Percentiles rank a stretch among this genome's conserved stretches.
These are phyloP conservation scores for Mikania micrantha DNA, from an alignment of 129 eudicot genomes.

Conservation along the genomic window DNA sequence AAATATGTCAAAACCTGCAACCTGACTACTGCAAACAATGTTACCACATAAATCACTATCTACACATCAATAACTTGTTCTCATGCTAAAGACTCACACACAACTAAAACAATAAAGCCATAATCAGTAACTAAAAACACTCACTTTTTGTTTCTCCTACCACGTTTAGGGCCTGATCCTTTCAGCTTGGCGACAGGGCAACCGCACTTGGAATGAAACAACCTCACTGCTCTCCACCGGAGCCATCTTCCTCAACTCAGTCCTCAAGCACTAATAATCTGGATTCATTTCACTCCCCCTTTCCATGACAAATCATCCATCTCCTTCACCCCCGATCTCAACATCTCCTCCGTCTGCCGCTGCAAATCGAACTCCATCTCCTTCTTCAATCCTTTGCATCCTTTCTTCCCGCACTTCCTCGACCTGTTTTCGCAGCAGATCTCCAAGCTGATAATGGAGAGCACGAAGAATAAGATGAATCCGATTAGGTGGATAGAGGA, in stretches of 20 bases:
- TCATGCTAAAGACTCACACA: neutral
- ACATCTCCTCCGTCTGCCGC: conserved; percentile 64
- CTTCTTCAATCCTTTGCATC: conserved; percentile 71
- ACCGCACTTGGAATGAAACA: conserved; percentile 73
- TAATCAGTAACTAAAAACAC: conserved; percentile 6
- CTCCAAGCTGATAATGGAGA: conserved; percentile 34
- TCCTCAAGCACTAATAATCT: conserved; percentile 74
- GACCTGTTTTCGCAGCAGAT: conserved; percentile 51
- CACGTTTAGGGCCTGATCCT: conserved; percentile 77
- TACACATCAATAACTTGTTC: neutral
- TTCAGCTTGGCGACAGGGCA: conserved; percentile 79
- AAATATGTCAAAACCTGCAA: neutral
- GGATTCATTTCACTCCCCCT: conserved; percentile 68
- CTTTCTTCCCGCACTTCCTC: conserved; percentile 48
- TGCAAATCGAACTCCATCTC: conserved; percentile 86
- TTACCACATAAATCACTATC: conserved; percentile 1
- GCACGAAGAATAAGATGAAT: no score
- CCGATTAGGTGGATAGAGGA: conserved; percentile 25
- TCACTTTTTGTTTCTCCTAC: conserved; percentile 69
- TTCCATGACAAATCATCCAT: conserved; percentile 84
- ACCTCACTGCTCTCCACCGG: conserved; percentile 66
- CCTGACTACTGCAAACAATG: neutral
- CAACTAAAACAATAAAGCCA: neutral
- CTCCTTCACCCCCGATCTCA: conserved; percentile 46
- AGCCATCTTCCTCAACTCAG: conserved; percentile 93